Conservation (phyloP, 495 filamentous ascomycete species). For the Darksidea phi region DNA sequence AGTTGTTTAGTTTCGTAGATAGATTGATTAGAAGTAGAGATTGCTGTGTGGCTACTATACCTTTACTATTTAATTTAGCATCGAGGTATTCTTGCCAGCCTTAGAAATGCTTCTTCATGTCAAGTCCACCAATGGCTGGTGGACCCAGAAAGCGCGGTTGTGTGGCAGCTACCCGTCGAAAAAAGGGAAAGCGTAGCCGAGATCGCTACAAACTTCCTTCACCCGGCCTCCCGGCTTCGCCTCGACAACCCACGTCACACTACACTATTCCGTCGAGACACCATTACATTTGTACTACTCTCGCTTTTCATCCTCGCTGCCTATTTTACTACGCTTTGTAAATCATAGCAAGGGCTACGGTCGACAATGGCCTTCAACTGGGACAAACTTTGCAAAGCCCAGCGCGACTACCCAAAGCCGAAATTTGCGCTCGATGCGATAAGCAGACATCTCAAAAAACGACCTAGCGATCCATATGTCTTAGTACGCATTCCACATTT, state of each 20-base stretch:
- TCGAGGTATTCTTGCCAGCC: no score
- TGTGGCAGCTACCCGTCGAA: no score
- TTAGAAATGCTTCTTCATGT: no score
- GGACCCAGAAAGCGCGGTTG: no score
- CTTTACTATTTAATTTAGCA: no score
- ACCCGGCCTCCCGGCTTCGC: background rate
- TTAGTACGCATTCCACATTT: background rate
- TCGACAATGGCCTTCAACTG: constrained; percentile 17
- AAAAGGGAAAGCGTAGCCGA: no score
- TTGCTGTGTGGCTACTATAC: no score
- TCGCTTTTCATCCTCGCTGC: background rate
- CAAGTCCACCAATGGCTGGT: no score
- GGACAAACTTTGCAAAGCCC: constrained; percentile 15
- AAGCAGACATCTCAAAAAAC: constrained; percentile 19
- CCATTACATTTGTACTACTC: background rate
- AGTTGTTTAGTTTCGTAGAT: background rate
- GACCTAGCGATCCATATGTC: constrained; percentile 18
- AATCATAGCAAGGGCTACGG: no score
- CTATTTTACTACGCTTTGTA: no score
- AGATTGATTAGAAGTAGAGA: no score
- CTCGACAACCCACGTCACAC: background rate
- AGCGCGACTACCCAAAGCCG: constrained; percentile 13
- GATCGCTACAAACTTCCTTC: background rate
- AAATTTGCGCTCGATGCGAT: constrained; percentile 16
- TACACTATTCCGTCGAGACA: background rate